These are phyloP conservation scores for Populus trichocarpa DNA, from an alignment of 441 rosid genomes.

Conservation along the genomic window DNA sequence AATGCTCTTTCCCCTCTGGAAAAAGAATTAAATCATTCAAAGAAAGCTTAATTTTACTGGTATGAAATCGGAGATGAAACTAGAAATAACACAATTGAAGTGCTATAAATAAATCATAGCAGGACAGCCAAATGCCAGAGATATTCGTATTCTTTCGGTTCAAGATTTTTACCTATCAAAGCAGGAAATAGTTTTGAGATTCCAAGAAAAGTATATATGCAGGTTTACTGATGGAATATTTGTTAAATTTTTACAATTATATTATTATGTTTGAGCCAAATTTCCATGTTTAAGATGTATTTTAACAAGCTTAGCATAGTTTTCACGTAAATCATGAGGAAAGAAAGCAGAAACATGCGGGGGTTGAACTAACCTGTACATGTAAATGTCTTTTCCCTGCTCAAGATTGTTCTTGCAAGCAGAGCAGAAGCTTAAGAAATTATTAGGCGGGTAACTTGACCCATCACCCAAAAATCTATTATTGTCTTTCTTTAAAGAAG, in stretches of 20 bases:
- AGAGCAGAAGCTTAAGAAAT: conserved; percentile 69
- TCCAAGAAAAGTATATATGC: not conserved
- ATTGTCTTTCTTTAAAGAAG: conserved; percentile 21
- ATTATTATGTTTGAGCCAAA: not conserved
- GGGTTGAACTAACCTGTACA: conserved; percentile 64
- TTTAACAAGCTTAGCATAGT: not conserved
- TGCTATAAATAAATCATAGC: not conserved
- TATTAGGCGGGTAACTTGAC: conserved; percentile 37
- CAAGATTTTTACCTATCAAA: not conserved
- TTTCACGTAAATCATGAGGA: not conserved
- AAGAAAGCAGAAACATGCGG: conserved; percentile 10
- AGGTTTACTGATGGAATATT: not conserved
- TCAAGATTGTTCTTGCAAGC: conserved; percentile 76
- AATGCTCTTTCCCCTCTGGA: conserved; percentile 87
- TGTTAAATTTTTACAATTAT: not conserved
- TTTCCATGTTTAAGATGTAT: not conserved
- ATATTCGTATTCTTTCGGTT: not conserved
- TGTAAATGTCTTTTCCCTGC: conserved; percentile 79
- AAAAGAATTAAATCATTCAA: not conserved
- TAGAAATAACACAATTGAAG: not conserved
- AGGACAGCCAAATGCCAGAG: not conserved
- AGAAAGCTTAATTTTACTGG: not conserved
- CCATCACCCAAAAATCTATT: conserved; percentile 20
- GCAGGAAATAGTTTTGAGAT: not conserved
- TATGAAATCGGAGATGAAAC: not conserved